Percentiles rank a stretch among this genome's conserved stretches.
Evolutionary conservation across 306 rosid species (phyloP).

Genomic region (Dryas alaskensis): DNA sequence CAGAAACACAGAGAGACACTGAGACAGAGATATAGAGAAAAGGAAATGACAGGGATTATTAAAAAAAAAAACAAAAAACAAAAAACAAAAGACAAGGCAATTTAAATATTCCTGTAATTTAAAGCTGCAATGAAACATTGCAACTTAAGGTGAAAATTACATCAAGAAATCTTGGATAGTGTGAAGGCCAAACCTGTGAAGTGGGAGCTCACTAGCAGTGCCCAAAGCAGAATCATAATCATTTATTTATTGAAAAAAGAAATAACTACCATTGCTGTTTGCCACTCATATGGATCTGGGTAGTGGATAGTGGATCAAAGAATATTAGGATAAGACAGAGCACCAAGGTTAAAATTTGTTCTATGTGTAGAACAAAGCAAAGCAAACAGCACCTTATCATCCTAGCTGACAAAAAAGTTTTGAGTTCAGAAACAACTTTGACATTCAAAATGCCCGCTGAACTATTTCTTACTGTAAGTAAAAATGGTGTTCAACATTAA

Average conservation of each 20-base stretch:
- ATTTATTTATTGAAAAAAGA: background rate
- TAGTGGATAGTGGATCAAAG: conserved; percentile 11
- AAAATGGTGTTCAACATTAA: too few species aligned
- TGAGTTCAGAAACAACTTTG: background rate
- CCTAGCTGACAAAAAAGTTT: background rate
- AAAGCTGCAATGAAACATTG: too few species aligned
- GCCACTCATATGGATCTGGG: conserved; percentile 8
- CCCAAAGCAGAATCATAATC: conserved; percentile 1
- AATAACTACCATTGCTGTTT: background rate
- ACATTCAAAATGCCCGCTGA: background rate
- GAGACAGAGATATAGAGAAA: too few species aligned
- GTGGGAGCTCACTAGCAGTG: background rate
- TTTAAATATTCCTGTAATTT: too few species aligned
- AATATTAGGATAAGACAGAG: background rate
- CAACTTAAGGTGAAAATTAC: too few species aligned
- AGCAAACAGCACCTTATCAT: conserved; percentile 13
- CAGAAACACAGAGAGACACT: too few species aligned
- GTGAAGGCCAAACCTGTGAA: background rate
- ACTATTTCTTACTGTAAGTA: background rate
- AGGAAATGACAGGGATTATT: too few species aligned
- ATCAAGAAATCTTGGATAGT: too few species aligned
- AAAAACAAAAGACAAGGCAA: too few species aligned
- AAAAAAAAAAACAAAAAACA: too few species aligned
- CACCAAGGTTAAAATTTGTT: conserved; percentile 5
- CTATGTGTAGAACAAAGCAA: background rate